Evolutionary conservation across 192 early-diverging fungal species (phyloP), one percentile per base, ranked within the genome.

Genomic region (Linnemannia hyalina): DNA sequence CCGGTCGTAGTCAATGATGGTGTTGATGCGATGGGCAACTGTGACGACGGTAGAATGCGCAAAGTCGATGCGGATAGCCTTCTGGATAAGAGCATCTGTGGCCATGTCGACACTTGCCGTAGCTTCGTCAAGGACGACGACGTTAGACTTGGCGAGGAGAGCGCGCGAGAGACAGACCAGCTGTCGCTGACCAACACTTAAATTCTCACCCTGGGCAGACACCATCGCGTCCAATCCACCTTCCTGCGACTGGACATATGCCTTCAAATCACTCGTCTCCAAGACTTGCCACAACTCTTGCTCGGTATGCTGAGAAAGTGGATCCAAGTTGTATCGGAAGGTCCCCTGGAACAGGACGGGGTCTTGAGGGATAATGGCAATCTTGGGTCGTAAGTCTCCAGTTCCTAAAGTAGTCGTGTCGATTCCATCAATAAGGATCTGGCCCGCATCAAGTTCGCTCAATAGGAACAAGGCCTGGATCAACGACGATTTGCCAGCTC

Each of bases 361-460:
- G 49, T 91, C 92, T 88, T 99, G 97, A 38, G 97, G 97, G 76
- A 99, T 97, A 35, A 99, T 95, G 0, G 95, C 95, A 36, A 99
- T 80, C 63, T 91, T 89, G 23, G 91, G 88, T 32, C 98, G 91
- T 81, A 99, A 89, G 57, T 97, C 94, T 57, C 94, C 91, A 73
- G 96, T 85, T 6, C 95, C 93, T 54, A 98, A 83, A 10, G 85
- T 83, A 0, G 90, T 80, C 68, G 98, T 96, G 76, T 98, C 92
- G 41, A 97, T 88, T 38, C 90, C 93, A 78, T 99, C 98, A 20
- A 98, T 90, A 0, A 88, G 2, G 74, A 98, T 96, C 22, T 73
- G 55, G 23, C 97, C 96, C 22, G 88, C 80, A 15, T 90, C 82
- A 1, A 94, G 89, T 80, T 97, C 96, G 38, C 95, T 83, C 57